Base-by-base conservation (phyloP, 2,329 filamentous ascomycete genomes). In the Clonostachys sp. region DNA sequence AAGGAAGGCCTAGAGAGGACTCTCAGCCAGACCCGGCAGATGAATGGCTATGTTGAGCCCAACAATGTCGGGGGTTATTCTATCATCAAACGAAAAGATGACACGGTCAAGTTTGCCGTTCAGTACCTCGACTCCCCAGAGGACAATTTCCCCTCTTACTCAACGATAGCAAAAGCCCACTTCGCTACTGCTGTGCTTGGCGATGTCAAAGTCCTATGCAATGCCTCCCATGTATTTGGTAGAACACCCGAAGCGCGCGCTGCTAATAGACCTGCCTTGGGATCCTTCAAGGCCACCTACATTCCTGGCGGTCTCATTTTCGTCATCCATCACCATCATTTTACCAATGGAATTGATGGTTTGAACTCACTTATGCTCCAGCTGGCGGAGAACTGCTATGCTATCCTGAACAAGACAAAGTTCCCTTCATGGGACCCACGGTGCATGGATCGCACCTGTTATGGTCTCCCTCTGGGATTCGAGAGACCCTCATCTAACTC, bases 301-400 rank as follows among this genome's bases (percentile, higher is more conserved):
- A 58, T 72, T 41, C 62, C 55, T 2, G 70, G 68, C 4, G 70
- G 70, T 1, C 52, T 73, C 6, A 59, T 74, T 40, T 59, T 73
- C 45, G 63, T 60, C 39, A 64, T 66, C 49, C 65, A 70, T 46
- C 49, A 53, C 34, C 70, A 73, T 51, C 70, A 74, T 50, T 73
- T 65, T 46, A 50, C 58, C 38, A 68, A 67, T 51, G 69, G 71
- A 45, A 52, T 70, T 1, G 65, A 62, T 55, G 68, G 66, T 14
- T 72, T 64, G 61, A 55, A 58, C 6, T 54, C 57, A 12, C 61
- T 67, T 42, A 53, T 59, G 2, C 55, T 62, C 12, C 67, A 72
- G 54, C 59, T 72, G 7, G 68, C 68, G 18, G 70, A 72, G 36
- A 71, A 72, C 50, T 73, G 68, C 53, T 52, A 54, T 45, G 63